These are phyloP conservation scores for Aspergillus nanangensis DNA, from an alignment of 495 filamentous ascomycete species.

Conservation along the genomic window DNA sequence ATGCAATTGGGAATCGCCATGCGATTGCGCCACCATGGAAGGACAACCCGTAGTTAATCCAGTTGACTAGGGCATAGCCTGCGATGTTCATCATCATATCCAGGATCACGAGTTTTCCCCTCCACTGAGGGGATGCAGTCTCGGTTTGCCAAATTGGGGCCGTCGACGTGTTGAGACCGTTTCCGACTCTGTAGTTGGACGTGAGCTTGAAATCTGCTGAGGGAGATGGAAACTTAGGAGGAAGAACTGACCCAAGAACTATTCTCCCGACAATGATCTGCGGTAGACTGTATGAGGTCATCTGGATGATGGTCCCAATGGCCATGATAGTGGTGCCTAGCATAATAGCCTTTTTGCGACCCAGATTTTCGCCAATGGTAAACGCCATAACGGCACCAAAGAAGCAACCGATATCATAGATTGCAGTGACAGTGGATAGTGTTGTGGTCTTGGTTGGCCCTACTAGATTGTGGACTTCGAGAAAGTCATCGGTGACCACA, in stretches of 20 bases:
- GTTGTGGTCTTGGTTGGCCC: slow-evolving; percentile 42
- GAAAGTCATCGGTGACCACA: slow-evolving; percentile 50
- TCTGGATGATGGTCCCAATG: slow-evolving; percentile 54
- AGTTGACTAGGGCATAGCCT: slow-evolving; percentile 50
- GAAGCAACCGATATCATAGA: slow-evolving; percentile 59
- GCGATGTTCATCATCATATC: slow-evolving; percentile 60
- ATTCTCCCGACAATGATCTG: slow-evolving; percentile 62
- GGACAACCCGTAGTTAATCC: slow-evolving; percentile 54
- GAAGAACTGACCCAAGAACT: slow-evolving; percentile 33
- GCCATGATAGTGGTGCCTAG: slow-evolving; percentile 54
- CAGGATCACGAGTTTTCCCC: slow-evolving; percentile 58
- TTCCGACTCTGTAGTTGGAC: slow-evolving; percentile 39
- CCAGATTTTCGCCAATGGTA: slow-evolving; percentile 51
- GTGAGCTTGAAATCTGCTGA: too few relatives aligned
- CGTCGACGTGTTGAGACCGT: slow-evolving; percentile 61
- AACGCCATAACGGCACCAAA: slow-evolving; percentile 50
- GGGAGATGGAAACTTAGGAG: too few relatives aligned
- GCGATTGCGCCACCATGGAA: slow-evolving; percentile 39
- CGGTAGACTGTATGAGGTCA: slow-evolving; percentile 45
- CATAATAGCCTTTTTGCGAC: slow-evolving; percentile 52
- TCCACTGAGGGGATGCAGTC: slow-evolving; percentile 52
- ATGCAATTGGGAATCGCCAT: slow-evolving; percentile 51
- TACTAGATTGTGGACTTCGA: slow-evolving; percentile 43
- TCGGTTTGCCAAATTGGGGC: slow-evolving; percentile 66
- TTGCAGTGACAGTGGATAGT: slow-evolving; percentile 52